Percentiles rank a stretch among this genome's conserved stretches.
Evolutionary conservation across 768 basidiomycete species (phyloP).

Genomic region (Calvatia gigantea): DNA sequence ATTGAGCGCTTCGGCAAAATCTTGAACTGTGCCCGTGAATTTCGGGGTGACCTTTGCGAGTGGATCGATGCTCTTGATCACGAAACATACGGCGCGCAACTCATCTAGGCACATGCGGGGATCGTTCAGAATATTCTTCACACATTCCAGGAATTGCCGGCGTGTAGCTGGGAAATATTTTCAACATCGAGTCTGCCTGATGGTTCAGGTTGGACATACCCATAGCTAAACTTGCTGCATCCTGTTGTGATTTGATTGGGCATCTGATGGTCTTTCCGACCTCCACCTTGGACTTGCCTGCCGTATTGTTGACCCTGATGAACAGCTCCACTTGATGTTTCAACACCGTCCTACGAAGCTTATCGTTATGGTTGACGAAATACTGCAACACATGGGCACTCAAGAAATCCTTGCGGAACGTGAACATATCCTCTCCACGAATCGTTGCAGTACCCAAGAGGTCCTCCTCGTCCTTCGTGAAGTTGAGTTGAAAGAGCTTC

Average conservation of each 20-base stretch:
- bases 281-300: not conserved
- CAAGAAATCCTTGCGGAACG: conserved; percentile 3
- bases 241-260: not conserved
- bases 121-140: not conserved
- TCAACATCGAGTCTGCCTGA: not conserved
- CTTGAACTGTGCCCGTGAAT: not conserved
- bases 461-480: conserved; percentile 4
- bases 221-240: not conserved
- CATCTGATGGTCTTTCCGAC: conserved; percentile 1
- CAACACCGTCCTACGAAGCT: conserved; percentile 2
- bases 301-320: conserved; percentile 7
- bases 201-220: not conserved
- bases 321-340: conserved; percentile 3
- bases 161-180: not conserved
- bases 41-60: not conserved
- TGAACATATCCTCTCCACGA: not conserved
- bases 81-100: not conserved
- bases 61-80: not conserved
- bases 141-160: conserved; percentile 1
- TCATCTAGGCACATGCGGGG: not conserved
- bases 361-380: conserved; percentile 4
- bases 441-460: conserved; percentile 2
- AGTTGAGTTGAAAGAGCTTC: not conserved
- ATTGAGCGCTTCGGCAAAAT: not conserved
- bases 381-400: conserved; percentile 2